Base-by-base conservation (phyloP, 371 early-diverging fungal genomes). In the Circinella umbellata region DNA sequence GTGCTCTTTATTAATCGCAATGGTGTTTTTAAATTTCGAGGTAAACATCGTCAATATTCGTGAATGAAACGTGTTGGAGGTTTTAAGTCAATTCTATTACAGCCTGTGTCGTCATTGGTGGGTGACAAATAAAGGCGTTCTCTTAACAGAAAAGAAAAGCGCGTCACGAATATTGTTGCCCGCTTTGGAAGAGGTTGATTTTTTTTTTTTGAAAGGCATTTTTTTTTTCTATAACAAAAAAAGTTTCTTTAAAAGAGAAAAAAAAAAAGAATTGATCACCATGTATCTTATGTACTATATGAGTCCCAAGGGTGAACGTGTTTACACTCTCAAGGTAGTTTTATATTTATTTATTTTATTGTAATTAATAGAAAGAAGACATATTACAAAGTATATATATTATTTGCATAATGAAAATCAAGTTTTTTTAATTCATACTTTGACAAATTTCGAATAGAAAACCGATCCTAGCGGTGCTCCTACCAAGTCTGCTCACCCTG, bases 201-300 rank as follows among this genome's bases (percentile, higher is more conserved):
- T 51, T 51, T 51, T 27, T 9, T 11, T 47, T 47, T 15, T 47
- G 47, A 47, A 9, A 11, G 42, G 42, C 42, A 51, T 47, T 63
- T 46, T 63, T 18, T 20, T 47, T 59, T 67, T 46, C 46, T 42
- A 17, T n/a, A 53, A 5, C 10, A 15, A 60, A 36, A 48, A 60
- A 46, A 18, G 27, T 63, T 49, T 62, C 46, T 20, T 20, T 3
- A 20, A 17, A 57, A 0, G 9, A 20, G 11, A 14, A 67, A 34
- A 47, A 18, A 14, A 67, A 34, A 47, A 18, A 39, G 15, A 34
- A n/a, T 59, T 37, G 14, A 34, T 47, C 63, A 75, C 74, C 67
- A 98, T 98, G 98, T 95, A 97, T 90, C 90, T 98, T 81, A 97
- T 97, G 97, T 96, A 93, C 90, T 89, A 91, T 75, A 66, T 89